phyloP scores from a whole-genome alignment of 192 early-diverging fungal genomes.

The Coemansia sp. region DNA sequence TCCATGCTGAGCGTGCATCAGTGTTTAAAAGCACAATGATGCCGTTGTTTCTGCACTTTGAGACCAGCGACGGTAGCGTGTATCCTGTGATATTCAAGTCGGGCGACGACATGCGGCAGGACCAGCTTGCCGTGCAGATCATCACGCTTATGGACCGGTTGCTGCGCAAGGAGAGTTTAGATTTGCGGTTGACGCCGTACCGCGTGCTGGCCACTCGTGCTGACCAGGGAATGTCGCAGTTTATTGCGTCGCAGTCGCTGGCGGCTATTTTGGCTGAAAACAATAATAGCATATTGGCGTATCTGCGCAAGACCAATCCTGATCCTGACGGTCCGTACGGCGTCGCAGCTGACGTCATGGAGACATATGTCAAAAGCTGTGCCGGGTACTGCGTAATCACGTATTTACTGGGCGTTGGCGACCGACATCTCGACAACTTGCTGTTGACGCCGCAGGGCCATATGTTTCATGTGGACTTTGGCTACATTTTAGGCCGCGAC shows the following conservation, averaged over 20 bases:
- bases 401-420: conserved; percentile 95
- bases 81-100: conserved; percentile 98
- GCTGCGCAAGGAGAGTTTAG: conserved; percentile 92
- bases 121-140: conserved; percentile 97
- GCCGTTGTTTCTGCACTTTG: conserved; percentile 86
- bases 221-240: conserved; percentile 95
- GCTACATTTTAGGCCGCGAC: conserved; percentile 96
- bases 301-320: conserved; percentile 72
- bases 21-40: conserved; percentile 91
- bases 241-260: conserved; percentile 85
- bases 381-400: conserved; percentile 99
- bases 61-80: conserved; percentile 76
- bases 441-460: conserved; percentile 82
- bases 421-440: conserved; percentile 97
- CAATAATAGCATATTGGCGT: conserved; percentile 77
- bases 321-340: conserved; percentile 66
- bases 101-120: conserved; percentile 95
- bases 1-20: conserved; percentile 74
- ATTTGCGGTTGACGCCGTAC: conserved; percentile 90
- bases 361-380: conserved; percentile 93
- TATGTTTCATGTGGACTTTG: conserved; percentile 98
- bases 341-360: conserved; percentile 77
- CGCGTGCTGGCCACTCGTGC: conserved; percentile 93
- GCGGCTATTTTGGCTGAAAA: conserved; percentile 87
- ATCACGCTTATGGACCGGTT: conserved; percentile 97